Evolutionary conservation across 305 asterid genomes (phyloP).

Genomic region (Fraxinus platypoda): DNA sequence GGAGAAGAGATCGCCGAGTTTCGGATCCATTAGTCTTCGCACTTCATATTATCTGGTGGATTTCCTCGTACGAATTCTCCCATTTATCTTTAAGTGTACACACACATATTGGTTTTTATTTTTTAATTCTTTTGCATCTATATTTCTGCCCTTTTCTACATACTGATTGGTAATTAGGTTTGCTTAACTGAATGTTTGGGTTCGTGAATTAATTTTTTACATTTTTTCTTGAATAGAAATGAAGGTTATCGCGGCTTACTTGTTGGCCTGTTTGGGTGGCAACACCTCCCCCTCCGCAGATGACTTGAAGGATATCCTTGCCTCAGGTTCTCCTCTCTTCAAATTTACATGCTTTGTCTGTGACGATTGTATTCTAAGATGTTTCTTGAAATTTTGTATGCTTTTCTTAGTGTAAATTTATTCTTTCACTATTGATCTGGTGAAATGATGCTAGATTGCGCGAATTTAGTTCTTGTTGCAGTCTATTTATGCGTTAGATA

Average conservation of each 20-base stretch:
- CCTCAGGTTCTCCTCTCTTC: slow-evolving; percentile 12
- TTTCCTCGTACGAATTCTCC: not conserved
- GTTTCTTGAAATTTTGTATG: not conserved
- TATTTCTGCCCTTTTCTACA: not conserved
- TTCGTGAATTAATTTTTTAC: not conserved
- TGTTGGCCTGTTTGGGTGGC: slow-evolving; percentile 31
- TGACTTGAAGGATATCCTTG: slow-evolving; percentile 21
- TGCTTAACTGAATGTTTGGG: not conserved
- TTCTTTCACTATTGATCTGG: not conserved
- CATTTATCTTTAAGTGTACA: not conserved
- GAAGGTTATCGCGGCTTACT: slow-evolving; percentile 27
- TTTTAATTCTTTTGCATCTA: not conserved
- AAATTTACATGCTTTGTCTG: not conserved
- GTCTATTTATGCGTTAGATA: not conserved
- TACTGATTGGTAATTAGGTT: not conserved
- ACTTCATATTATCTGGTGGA: not conserved
- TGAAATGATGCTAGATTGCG: not conserved
- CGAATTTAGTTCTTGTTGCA: not conserved
- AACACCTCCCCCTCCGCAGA: slow-evolving; percentile 23
- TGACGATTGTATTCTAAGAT: not conserved
- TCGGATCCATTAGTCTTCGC: not conserved
- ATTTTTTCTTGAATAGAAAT: not conserved
- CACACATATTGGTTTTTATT: not conserved
- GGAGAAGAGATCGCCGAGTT: not conserved
- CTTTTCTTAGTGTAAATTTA: not conserved